Evolutionary conservation across 345 rosid species (phyloP).

Genomic region (Hirschfeldia incana): DNA sequence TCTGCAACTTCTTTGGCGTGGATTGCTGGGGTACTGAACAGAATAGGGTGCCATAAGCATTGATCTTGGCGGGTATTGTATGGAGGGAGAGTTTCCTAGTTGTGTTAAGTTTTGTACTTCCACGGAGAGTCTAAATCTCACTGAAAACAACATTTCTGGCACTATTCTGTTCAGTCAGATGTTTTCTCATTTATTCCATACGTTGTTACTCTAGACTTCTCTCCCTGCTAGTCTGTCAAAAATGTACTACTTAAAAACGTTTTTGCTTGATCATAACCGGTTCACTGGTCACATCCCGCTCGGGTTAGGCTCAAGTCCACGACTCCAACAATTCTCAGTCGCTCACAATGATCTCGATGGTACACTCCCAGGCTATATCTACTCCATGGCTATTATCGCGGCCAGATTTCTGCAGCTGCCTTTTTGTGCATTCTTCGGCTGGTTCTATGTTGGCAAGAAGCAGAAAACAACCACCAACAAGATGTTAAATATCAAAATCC

Average conservation of each 20-base stretch:
- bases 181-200: neutral
- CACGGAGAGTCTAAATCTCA: conserved; percentile 14
- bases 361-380: conserved; percentile 14
- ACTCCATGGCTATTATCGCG: conserved; percentile 43
- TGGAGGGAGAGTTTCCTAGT: conserved; percentile 38
- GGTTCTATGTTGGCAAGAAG: neutral
- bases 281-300: conserved; percentile 25
- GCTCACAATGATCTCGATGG: conserved; percentile 32
- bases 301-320: neutral
- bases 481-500: neutral
- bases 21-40: neutral
- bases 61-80: conserved; percentile 18
- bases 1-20: conserved; percentile 33
- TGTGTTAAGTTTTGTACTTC: conserved; percentile 24
- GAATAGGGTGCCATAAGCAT: conserved; percentile 15
- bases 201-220: conserved; percentile 18
- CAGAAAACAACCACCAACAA: neutral
- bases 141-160: conserved; percentile 32
- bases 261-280: conserved; percentile 12
- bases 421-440: neutral
- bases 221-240: conserved; percentile 18
- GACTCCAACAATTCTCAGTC: conserved; percentile 29
- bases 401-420: conserved; percentile 28
- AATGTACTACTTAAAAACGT: neutral
- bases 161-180: conserved; percentile 24